Evolutionary conservation across 495 filamentous ascomycete genomes (phyloP).

Genomic region (Melanomma pulvis-pyrius): DNA sequence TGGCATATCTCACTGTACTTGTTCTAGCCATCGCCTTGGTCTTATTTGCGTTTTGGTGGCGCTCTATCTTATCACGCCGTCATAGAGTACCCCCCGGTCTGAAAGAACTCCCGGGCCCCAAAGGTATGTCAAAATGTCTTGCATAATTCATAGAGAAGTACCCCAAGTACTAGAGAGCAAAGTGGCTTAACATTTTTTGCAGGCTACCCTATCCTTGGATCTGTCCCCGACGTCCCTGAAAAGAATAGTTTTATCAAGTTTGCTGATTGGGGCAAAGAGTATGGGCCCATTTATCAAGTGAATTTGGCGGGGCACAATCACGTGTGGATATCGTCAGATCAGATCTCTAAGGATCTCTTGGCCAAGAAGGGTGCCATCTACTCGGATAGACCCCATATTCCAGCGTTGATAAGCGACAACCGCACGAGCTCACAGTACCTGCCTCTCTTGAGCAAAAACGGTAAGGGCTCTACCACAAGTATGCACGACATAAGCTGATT

Average conservation of each 20-base stretch:
- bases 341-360: slow-evolving; percentile 61
- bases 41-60: slow-evolving; percentile 28
- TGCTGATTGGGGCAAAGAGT: slow-evolving; percentile 63
- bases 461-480: slow-evolving; percentile 37
- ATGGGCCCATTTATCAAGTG: slow-evolving; percentile 65
- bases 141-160: not conserved
- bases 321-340: slow-evolving; percentile 62
- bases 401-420: slow-evolving; percentile 52
- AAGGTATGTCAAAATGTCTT: slow-evolving; percentile 35
- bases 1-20: slow-evolving; percentile 34
- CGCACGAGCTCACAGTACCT: slow-evolving; percentile 60
- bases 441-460: slow-evolving; percentile 56
- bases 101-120: slow-evolving; percentile 44
- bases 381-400: slow-evolving; percentile 60
- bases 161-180: not conserved
- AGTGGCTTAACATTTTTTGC: slow-evolving; percentile 3
- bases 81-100: slow-evolving; percentile 37
- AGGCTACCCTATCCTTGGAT: slow-evolving; percentile 57
- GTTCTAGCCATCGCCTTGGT: slow-evolving; percentile 12
- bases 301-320: slow-evolving; percentile 59
- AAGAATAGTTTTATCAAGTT: slow-evolving; percentile 59
- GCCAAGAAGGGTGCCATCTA: slow-evolving; percentile 62
- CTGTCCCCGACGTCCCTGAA: slow-evolving; percentile 60
- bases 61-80: slow-evolving; percentile 18
- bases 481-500: not conserved